Evolutionary conservation across 305 asterid species (phyloP), one percentile per base, ranked within the genome.

Genomic region (Fraxinus sp.): DNA sequence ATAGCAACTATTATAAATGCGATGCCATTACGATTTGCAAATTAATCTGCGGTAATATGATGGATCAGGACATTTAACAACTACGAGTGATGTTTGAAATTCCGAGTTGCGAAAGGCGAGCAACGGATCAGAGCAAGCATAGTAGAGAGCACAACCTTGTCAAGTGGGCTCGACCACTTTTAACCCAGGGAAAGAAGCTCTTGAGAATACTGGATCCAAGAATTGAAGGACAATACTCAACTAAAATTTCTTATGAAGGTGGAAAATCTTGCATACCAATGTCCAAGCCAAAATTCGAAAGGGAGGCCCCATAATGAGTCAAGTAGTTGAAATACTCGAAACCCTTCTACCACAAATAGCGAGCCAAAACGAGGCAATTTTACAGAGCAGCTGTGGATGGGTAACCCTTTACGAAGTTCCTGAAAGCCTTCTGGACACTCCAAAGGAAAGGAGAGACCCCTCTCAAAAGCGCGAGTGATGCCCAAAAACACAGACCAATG

Each of bases 231-330:
- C 98, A 95, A 71, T 94, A 90, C 87, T 86, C 97, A 20, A 84
- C 68, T 20, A 88, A 88, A 85, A 76, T 28, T 82, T 57, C 94
- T 90, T 5, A 81, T 84, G 81, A 92, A 91, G 83, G 97, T 94
- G 80, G 95, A 97, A 24, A 89, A 89, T 71, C 88, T 95, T 22
- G 92, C 98, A n/a, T 93, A 89, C 78, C 95, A 88, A 68, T 94
- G 99, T 75, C 97, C 94, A 57, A 95, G 97, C 86, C 98, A 94
- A 83, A 94, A 94, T 89, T 95, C 99, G 0, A 93, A 89, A 86
- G 95, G 97, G 11, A 85, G 97, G 89, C 41, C 99, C 99, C 20
- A 86, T 85, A 3, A 95, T 95, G 95, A 91, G 90, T 55, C 96
- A 93, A 79, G 98, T 91, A 32, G 93, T 95, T 18, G 97, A 94